These are phyloP conservation scores for Salisapilia sapeloensis DNA, from an alignment of 352 stramenopile genomes.

Conservation along the genomic window DNA sequence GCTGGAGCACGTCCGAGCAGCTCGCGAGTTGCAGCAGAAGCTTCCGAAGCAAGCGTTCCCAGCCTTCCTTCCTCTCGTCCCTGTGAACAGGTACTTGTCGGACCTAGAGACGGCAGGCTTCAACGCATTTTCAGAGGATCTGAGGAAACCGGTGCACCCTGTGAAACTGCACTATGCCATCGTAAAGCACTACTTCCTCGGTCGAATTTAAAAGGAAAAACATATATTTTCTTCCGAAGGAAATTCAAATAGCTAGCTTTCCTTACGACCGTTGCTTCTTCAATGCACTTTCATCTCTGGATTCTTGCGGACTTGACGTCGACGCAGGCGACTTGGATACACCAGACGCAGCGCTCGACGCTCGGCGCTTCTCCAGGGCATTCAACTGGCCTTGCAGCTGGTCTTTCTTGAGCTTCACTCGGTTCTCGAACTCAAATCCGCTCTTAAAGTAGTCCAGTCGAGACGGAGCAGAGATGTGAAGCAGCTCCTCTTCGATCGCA, in stretches of 20 bases:
- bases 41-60: conserved; percentile 29
- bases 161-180: conserved; percentile 46
- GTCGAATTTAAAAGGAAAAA: conserved; percentile 53
- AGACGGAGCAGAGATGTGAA: conserved; percentile 78
- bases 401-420: conserved; percentile 81
- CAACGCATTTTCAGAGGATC: conserved; percentile 46
- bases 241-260: too few species aligned
- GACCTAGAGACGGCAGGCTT: conserved; percentile 60
- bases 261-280: conserved; percentile 49
- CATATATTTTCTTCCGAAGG: too few species aligned
- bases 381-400: conserved; percentile 73
- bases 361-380: conserved; percentile 61
- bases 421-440: conserved; percentile 83
- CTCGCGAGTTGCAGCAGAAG: conserved; percentile 29
- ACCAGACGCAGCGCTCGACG: conserved; percentile 17
- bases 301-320: conserved; percentile 14
- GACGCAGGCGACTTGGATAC: conserved; percentile 14
- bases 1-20: conserved; percentile 64
- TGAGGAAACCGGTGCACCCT: conserved; percentile 35
- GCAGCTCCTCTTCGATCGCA: conserved; percentile 78
- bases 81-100: conserved; percentile 37
- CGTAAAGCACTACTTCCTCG: conserved; percentile 66
- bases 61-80: conserved; percentile 58
- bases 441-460: conserved; percentile 85
- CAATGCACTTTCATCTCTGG: conserved; percentile 11